These are phyloP conservation scores for Solanum pimpinellifolium DNA, from an alignment of 257 asterid species.

Conservation along the genomic window DNA sequence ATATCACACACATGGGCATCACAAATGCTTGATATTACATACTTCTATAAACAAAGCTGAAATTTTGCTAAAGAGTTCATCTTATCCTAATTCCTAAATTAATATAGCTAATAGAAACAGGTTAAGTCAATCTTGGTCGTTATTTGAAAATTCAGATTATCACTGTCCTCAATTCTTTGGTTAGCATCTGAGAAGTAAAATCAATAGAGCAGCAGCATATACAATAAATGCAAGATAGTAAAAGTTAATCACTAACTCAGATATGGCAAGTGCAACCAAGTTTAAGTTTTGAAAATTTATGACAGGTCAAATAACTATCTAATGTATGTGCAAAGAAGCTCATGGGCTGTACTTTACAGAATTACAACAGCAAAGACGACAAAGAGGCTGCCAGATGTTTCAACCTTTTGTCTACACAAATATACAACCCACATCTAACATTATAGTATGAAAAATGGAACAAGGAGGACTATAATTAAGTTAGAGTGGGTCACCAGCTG, in stretches of 20 bases:
- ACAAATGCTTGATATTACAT: not conserved
- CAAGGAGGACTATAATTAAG: constrained; percentile 19
- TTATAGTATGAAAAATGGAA: constrained; percentile 14
- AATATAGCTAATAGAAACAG: not conserved
- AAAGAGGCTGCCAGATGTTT: constrained; percentile 15
- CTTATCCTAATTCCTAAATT: not conserved
- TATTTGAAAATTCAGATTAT: not conserved
- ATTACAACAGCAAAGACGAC: constrained; percentile 19
- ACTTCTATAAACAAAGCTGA: not conserved
- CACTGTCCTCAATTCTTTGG: not conserved
- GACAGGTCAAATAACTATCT: constrained; percentile 13
- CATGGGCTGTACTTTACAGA: constrained; percentile 29
- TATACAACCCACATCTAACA: constrained; percentile 44
- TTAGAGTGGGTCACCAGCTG: constrained; percentile 53
- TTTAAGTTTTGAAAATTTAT: constrained; percentile 3
- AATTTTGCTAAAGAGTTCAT: not conserved
- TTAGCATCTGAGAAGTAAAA: not conserved
- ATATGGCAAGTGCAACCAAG: not conserved
- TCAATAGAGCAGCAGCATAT: not conserved
- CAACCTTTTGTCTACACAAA: constrained; percentile 25
- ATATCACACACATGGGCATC: not conserved
- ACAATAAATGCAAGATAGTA: not conserved
- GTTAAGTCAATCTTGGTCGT: not conserved
- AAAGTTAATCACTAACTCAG: not conserved
- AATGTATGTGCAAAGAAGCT: constrained; percentile 36